Evolutionary conservation across 2,329 filamentous ascomycete genomes (phyloP), one percentile per base, ranked within the genome.

Genomic region (Cladosporium sp.): DNA sequence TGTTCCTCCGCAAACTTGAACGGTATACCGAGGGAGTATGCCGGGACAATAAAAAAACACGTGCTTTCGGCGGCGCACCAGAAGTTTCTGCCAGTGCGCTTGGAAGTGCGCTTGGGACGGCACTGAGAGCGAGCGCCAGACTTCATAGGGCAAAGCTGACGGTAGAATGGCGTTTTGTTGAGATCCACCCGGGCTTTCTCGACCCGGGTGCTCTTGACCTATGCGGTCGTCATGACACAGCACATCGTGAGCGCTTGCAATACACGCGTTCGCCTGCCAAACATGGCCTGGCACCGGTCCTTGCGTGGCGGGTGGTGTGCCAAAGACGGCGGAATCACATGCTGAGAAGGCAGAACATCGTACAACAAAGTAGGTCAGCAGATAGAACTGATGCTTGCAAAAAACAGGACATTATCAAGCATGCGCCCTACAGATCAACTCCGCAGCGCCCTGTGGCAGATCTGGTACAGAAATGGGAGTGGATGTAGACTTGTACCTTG

Each of bases 141-240:
- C 45, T 48, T 39, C 13, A 48, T 33, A 16, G 38, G 45, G 45
- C 43, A 48, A 35, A 39, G 27, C 13, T 15, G 15, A 35, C 32
- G 43, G 43, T 22, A 20, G 35, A 9, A 30, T 39, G 45, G 45
- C 45, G 45, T 33, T 29, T 48, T 48, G 36, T 39, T 48, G 45
- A 40, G 45, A 32, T 39, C 45, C 45, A 32, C 38, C 12, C 32
- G 32, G 19, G 19, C 20, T 40, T 27, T n/a, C 11, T 13, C 30
- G 29, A 30, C 35, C 45, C 45, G 45, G 36, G 5, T 48, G 45
- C 32, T 27, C 45, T 25, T 48, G 22, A 48, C 45, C 13, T 32
- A 48, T 48, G 45, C 36, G 45, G 36, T 25, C n/a, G 36, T 36
- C n/a, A 48, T 48, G 45, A 48, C 45, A 48, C 45, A 40, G 36